Evolutionary conservation across 371 early-diverging fungal species (phyloP).

Genomic region (Apophysomyces elegans): DNA sequence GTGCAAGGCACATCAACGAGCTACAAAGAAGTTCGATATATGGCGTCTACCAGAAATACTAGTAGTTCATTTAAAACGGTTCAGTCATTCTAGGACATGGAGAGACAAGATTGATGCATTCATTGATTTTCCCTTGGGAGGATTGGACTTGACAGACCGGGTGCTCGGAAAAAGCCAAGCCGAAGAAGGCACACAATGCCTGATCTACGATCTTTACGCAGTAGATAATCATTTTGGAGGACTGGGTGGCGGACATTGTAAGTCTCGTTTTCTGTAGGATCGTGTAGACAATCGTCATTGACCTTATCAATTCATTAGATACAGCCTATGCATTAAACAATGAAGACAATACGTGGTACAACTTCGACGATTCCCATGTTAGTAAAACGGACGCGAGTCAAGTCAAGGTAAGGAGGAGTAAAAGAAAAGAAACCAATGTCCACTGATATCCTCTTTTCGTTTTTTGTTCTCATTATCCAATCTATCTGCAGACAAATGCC

Average conservation of each 20-base stretch:
- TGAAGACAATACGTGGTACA: slow-evolving; percentile 68
- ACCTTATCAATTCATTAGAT: slow-evolving; percentile 34
- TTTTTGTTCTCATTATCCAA: background rate
- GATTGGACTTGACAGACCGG: slow-evolving; percentile 68
- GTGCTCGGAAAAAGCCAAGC: slow-evolving; percentile 22
- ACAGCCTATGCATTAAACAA: slow-evolving; percentile 81
- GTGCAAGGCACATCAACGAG: slow-evolving; percentile 82
- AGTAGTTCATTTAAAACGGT: slow-evolving; percentile 92
- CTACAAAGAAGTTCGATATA: slow-evolving; percentile 85
- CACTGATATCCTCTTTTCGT: background rate
- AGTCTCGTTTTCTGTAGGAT: background rate
- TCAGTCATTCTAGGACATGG: slow-evolving; percentile 74
- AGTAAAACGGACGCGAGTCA: slow-evolving; percentile 46
- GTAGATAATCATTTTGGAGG: slow-evolving; percentile 89
- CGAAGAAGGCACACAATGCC: slow-evolving; percentile 24
- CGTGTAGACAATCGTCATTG: background rate
- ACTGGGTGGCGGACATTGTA: slow-evolving; percentile 63
- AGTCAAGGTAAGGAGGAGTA: slow-evolving; percentile 37
- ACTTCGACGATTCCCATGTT: slow-evolving; percentile 82
- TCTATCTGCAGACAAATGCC: slow-evolving; percentile 50
- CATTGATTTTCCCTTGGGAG: slow-evolving; percentile 80
- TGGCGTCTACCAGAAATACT: slow-evolving; percentile 87
- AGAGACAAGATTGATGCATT: slow-evolving; percentile 85
- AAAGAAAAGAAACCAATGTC: slow-evolving; percentile 10
- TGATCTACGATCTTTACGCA: slow-evolving; percentile 83